These are phyloP conservation scores for Phytophthora vignae DNA, from an alignment of 352 stramenopile genomes.

Conservation along the genomic window DNA sequence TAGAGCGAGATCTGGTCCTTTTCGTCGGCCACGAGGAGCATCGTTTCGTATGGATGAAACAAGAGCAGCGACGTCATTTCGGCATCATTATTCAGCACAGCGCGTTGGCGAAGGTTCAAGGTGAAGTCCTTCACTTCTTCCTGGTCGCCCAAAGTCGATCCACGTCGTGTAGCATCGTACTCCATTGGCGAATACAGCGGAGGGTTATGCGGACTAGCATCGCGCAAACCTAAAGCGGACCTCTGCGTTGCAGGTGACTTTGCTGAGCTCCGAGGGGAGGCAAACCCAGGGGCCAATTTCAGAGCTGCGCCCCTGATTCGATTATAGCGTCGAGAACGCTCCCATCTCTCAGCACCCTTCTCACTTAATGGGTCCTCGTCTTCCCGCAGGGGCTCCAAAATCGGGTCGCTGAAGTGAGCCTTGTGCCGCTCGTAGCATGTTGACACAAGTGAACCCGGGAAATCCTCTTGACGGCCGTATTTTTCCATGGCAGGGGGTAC, in stretches of 20 bases:
- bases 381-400: slow-evolving; percentile 69
- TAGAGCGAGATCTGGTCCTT: slow-evolving; percentile 95
- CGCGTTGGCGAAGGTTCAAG: slow-evolving; percentile 91
- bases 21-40: slow-evolving; percentile 96
- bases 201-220: slow-evolving; percentile 26
- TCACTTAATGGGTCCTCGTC: slow-evolving; percentile 83
- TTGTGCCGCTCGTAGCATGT: slow-evolving; percentile 75
- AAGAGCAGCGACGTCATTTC: slow-evolving; percentile 96
- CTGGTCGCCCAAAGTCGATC: slow-evolving; percentile 44
- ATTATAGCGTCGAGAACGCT: slow-evolving; percentile 69
- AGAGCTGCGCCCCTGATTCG: slow-evolving; percentile 60
- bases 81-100: slow-evolving; percentile 92
- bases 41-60: slow-evolving; percentile 96
- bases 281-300: slow-evolving; percentile 75
- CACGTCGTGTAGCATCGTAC: slow-evolving; percentile 40
- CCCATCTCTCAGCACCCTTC: slow-evolving; percentile 72
- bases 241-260: slow-evolving; percentile 23
- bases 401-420: slow-evolving; percentile 75
- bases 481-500: slow-evolving; percentile 32
- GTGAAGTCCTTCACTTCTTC: slow-evolving; percentile 81
- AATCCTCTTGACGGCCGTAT: slow-evolving; percentile 61
- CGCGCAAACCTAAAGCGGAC: slow-evolving; percentile 9
- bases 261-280: slow-evolving; percentile 28
- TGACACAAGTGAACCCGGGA: slow-evolving; percentile 61
- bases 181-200: slow-evolving; percentile 38